These are phyloP conservation scores for Sherardia arvensis DNA, from an alignment of 257 asterid genomes.

Conservation along the genomic window DNA sequence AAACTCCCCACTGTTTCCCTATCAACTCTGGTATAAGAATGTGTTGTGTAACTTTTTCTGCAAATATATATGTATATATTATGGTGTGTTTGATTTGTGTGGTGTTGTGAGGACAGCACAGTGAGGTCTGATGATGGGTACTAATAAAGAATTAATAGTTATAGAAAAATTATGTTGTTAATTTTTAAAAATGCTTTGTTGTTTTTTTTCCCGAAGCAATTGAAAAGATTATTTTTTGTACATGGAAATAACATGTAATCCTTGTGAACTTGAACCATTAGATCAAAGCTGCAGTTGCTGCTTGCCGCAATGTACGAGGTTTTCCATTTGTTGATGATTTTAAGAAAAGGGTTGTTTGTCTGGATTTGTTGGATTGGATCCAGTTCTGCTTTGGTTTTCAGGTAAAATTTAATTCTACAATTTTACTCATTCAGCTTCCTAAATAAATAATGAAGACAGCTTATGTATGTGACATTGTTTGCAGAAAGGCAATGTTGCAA, in stretches of 20 bases:
- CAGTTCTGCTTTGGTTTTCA: conserved; percentile 82
- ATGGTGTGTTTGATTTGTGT: not conserved
- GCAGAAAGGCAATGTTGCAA: too few relatives aligned
- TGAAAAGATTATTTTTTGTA: not conserved
- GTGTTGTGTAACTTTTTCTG: not conserved
- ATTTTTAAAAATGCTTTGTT: not conserved
- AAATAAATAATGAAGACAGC: not conserved
- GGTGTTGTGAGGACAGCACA: conserved; percentile 37
- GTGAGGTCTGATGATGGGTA: conserved; percentile 55
- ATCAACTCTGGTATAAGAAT: conserved; percentile 55
- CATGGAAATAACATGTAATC: not conserved
- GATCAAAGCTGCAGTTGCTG: conserved; percentile 72
- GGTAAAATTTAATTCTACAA: conserved; percentile 28
- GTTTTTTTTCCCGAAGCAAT: not conserved
- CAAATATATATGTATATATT: conserved; percentile 9
- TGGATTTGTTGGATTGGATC: conserved; percentile 88
- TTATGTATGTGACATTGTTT: not conserved
- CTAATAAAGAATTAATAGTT: conserved; percentile 4
- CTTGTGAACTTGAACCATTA: conserved; percentile 27
- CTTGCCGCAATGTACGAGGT: conserved; percentile 64
- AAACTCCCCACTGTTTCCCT: conserved; percentile 42
- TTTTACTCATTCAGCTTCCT: conserved; percentile 3
- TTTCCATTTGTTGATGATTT: conserved; percentile 68
- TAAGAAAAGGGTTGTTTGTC: conserved; percentile 26
- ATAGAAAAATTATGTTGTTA: not conserved